A percentile compares a stretch with the other conserved stretches of the same genome.
Evolutionary conservation across 169 alveolate species (phyloP).

Genomic region (Eimeria acervulina): DNA sequence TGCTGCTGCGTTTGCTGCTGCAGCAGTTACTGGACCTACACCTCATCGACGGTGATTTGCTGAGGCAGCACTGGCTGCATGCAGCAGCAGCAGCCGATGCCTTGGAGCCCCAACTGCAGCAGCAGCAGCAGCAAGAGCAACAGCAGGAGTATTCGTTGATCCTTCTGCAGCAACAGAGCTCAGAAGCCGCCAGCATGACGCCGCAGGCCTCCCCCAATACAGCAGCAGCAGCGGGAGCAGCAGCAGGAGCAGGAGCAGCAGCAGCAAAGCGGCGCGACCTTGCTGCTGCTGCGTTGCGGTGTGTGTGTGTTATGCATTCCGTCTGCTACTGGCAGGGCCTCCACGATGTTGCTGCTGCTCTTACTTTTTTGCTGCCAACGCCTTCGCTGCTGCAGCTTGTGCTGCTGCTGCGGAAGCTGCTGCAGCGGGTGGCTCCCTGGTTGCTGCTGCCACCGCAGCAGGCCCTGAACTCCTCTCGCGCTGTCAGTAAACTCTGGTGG

Average conservation of each 20-base stretch:
- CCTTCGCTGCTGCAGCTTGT: background rate
- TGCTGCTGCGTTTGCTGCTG: too few species aligned
- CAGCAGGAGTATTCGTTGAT: background rate
- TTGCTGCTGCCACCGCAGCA: constrained; percentile 23
- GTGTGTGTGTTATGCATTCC: background rate
- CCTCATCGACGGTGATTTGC: too few species aligned
- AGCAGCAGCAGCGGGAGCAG: background rate
- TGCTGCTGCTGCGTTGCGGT: constrained; percentile 7
- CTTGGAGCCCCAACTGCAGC: too few species aligned
- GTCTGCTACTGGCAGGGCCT: background rate
- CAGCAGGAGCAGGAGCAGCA: too few species aligned
- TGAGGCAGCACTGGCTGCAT: too few species aligned
- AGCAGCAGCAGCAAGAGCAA: too few species aligned
- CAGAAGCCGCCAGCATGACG: too few species aligned
- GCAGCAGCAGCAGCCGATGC: too few species aligned
- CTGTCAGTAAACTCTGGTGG: too few species aligned
- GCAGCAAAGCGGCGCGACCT: too few species aligned
- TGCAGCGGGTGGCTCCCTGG: constrained; percentile 23
- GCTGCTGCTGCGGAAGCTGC: constrained; percentile 59
- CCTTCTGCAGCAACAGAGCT: background rate
- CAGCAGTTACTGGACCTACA: too few species aligned
- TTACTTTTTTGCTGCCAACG: constrained; percentile 10
- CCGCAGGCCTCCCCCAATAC: background rate
- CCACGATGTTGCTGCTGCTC: background rate
- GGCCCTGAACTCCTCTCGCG: too few species aligned